Percentiles rank a stretch among this genome's conserved stretches.
These are phyloP conservation scores for Metschnikowia baotianmanensis DNA, from an alignment of 805 yeast genomes.

Conservation along the genomic window DNA sequence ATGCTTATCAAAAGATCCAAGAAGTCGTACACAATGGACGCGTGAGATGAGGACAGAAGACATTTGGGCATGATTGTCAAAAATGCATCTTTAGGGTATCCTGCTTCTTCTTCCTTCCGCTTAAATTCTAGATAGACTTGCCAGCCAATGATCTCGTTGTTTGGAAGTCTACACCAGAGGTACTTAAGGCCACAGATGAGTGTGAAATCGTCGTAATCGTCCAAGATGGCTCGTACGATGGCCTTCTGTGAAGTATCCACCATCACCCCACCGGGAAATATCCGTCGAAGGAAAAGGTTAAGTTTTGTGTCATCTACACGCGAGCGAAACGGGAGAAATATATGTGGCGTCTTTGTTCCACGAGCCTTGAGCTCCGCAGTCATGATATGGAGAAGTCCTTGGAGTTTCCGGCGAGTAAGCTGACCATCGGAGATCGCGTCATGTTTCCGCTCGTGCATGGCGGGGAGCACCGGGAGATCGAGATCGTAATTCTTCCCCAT, in stretches of 20 bases:
- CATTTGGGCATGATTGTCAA: slow-evolving; percentile 82
- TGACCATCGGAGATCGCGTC: slow-evolving; percentile 26
- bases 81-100: slow-evolving; percentile 71
- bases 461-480: slow-evolving; percentile 18
- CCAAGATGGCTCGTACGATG: slow-evolving; percentile 43
- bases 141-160: slow-evolving; percentile 82
- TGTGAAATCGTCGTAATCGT: slow-evolving; percentile 59
- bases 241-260: slow-evolving; percentile 31
- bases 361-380: slow-evolving; percentile 70
- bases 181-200: slow-evolving; percentile 74
- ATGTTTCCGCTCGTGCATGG: slow-evolving; percentile 7
- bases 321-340: slow-evolving; percentile 76
- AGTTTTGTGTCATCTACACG: slow-evolving; percentile 61
- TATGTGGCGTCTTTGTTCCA: slow-evolving; percentile 61
- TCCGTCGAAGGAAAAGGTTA: slow-evolving; percentile 50
- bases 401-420: slow-evolving; percentile 63
- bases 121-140: slow-evolving; percentile 72
- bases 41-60: slow-evolving; percentile 79
- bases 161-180: slow-evolving; percentile 83
- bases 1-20: slow-evolving; percentile 75
- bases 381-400: slow-evolving; percentile 63
- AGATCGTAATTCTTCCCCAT: slow-evolving; percentile 10
- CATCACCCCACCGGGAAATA: slow-evolving; percentile 60
- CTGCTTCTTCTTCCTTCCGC: slow-evolving; percentile 59
- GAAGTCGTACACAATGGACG: slow-evolving; percentile 85